Conservation (phyloP, 108 stramenopile species). For the Nitzschia inconspicua region DNA sequence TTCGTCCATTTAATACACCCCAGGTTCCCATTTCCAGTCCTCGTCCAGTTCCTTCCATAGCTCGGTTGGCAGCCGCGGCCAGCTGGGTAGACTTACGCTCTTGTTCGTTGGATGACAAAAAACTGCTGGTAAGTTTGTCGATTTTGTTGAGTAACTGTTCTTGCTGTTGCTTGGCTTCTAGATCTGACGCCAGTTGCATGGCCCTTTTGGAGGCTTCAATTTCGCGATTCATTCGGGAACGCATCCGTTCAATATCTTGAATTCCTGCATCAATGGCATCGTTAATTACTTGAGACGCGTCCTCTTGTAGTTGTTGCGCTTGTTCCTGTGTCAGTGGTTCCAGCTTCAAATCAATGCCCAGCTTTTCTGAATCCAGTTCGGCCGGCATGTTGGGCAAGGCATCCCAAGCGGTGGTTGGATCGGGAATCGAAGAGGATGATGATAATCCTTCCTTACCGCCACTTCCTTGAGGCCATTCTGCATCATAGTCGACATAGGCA, state of each 20-base stretch:
- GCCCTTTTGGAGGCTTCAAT: slow-evolving; percentile 27
- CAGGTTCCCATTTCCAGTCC: slow-evolving; percentile 74
- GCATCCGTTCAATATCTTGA: slow-evolving; percentile 55
- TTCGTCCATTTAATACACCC: slow-evolving; percentile 50
- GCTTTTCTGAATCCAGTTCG: slow-evolving; percentile 10
- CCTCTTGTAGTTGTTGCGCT: slow-evolving; percentile 49
- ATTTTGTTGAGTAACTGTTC: slow-evolving; percentile 63
- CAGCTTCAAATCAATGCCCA: slow-evolving; percentile 38
- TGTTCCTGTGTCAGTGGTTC: slow-evolving; percentile 40
- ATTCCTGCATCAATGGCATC: slow-evolving; percentile 47
- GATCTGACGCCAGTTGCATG: slow-evolving; percentile 35
- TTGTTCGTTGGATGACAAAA: slow-evolving; percentile 36
- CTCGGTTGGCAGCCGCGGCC: slow-evolving; percentile 51
- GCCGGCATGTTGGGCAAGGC: slow-evolving; percentile 7
- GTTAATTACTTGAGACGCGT: slow-evolving; percentile 48
- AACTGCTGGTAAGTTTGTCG: slow-evolving; percentile 51
- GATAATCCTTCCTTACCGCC: not conserved
- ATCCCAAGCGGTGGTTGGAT: slow-evolving; percentile 21
- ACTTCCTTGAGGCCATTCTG: slow-evolving; percentile 11
- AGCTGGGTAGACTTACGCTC: slow-evolving; percentile 36
- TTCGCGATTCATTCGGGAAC: slow-evolving; percentile 40
- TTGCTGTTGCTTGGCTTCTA: slow-evolving; percentile 33
- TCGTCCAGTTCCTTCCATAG: slow-evolving; percentile 36
- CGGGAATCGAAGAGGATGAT: not conserved
- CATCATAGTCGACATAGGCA: slow-evolving; percentile 23